Conservation (phyloP, 108 stramenopile genomes). For the Pseudonitzschia multiseries region DNA sequence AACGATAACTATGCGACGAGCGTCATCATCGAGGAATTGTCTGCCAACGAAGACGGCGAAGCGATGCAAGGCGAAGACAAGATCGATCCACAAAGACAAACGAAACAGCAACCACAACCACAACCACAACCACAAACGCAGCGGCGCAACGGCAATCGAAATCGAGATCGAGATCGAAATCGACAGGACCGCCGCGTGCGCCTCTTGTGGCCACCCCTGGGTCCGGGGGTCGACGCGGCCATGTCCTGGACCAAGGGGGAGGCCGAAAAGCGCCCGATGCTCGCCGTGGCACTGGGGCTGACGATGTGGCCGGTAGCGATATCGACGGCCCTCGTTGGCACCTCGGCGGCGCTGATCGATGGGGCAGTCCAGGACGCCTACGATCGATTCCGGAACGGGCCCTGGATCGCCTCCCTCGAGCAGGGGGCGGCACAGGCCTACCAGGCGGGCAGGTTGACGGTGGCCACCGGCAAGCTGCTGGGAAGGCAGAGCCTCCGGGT, state of each 20-base stretch:
- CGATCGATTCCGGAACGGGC: conserved; percentile 51
- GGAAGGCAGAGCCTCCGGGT: conserved; percentile 60
- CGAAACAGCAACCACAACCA: no score
- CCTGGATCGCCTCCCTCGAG: conserved; percentile 56
- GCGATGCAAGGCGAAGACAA: conserved; percentile 18
- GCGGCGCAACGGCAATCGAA: background rate
- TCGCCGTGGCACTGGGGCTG: conserved; percentile 65
- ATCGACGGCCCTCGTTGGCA: conserved; percentile 57
- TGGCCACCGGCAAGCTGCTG: conserved; percentile 52
- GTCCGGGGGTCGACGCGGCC: conserved; percentile 53
- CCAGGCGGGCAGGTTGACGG: conserved; percentile 55
- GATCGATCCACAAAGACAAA: no score
- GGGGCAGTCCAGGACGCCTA: conserved; percentile 65
- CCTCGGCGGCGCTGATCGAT: conserved; percentile 62
- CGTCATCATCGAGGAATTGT: conserved; percentile 27
- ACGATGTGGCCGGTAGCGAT: conserved; percentile 74
- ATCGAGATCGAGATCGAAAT: no score
- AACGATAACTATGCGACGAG: no score
- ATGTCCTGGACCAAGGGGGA: conserved; percentile 49
- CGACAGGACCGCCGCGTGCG: conserved; percentile 42
- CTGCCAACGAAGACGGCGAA: conserved; percentile 6
- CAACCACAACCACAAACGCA: background rate
- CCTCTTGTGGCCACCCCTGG: conserved; percentile 79
- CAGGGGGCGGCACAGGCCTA: conserved; percentile 60
- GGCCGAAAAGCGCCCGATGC: conserved; percentile 54